phyloP scores from a whole-genome alignment of 805 yeast species.

The Wilhelminamyces savonicus region DNA sequence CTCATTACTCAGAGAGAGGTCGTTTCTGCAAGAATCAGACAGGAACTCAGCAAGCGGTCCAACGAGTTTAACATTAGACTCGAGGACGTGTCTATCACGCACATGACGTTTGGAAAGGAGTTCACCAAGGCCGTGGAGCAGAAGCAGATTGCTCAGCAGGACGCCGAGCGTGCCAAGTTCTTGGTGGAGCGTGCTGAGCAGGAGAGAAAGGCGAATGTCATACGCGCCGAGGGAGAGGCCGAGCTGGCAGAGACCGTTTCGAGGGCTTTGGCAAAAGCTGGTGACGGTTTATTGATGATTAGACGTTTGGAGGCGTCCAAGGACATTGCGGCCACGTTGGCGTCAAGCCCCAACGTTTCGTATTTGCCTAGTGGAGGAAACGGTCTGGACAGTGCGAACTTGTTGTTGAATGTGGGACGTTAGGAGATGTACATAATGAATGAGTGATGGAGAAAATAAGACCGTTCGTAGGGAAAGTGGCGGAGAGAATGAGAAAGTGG shows the following conservation, averaged over 20 bases:
- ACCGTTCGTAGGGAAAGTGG: no score
- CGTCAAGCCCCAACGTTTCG: slow-evolving; percentile 77
- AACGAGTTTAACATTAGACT: slow-evolving; percentile 82
- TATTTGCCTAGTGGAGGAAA: slow-evolving; percentile 64
- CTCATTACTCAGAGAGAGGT: slow-evolving; percentile 95
- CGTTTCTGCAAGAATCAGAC: slow-evolving; percentile 82
- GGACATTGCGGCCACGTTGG: slow-evolving; percentile 87
- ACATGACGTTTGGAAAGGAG: slow-evolving; percentile 93
- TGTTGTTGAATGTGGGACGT: slow-evolving; percentile 67
- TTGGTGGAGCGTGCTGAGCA: slow-evolving; percentile 92
- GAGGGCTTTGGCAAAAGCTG: slow-evolving; percentile 86
- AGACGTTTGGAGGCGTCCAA: slow-evolving; percentile 95
- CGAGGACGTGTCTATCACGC: slow-evolving; percentile 97
- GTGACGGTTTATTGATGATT: slow-evolving; percentile 90
- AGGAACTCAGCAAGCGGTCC: slow-evolving; percentile 79
- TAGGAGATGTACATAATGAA: slow-evolving; percentile 20
- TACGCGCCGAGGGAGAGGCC: slow-evolving; percentile 99
- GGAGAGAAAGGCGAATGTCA: slow-evolving; percentile 89
- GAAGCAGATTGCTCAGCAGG: slow-evolving; percentile 98
- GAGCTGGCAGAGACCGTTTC: slow-evolving; percentile 96
- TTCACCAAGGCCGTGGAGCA: slow-evolving; percentile 98
- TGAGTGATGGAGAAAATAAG: no score
- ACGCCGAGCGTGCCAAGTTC: slow-evolving; percentile 93
- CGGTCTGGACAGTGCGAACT: slow-evolving; percentile 35
- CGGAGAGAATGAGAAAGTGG: no score